Evolutionary conservation across 495 filamentous ascomycete genomes (phyloP).

Genomic region (Trichoderma orchidacearum): DNA sequence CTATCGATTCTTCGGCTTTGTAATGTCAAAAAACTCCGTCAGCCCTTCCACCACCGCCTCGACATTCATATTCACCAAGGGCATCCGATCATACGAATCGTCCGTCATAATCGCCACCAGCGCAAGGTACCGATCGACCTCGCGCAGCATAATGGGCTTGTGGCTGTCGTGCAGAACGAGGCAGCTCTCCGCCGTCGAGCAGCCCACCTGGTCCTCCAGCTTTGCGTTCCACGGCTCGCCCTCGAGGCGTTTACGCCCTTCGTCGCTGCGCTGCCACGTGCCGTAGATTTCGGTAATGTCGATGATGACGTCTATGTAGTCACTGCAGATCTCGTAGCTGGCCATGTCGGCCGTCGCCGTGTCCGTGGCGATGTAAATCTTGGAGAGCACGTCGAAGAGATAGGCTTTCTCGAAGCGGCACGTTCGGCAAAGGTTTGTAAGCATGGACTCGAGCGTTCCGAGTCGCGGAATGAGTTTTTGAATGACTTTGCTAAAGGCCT

Average conservation of each 20-base stretch:
- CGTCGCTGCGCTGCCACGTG: constrained; percentile 42
- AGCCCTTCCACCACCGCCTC: constrained; percentile 39
- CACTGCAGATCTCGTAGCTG: constrained; percentile 93
- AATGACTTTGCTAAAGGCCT: constrained; percentile 95
- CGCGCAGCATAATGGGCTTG: constrained; percentile 68
- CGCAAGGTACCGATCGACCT: constrained; percentile 80
- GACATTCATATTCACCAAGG: constrained; percentile 43
- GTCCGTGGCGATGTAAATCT: constrained; percentile 97
- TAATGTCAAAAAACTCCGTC: constrained; percentile 43
- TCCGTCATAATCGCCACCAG: constrained; percentile 67
- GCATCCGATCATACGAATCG: constrained; percentile 43
- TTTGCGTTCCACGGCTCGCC: constrained; percentile 47
- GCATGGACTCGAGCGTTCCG: constrained; percentile 77
- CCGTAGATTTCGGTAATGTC: constrained; percentile 93
- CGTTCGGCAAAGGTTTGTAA: constrained; percentile 76
- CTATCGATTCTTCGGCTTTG: constrained; percentile 33
- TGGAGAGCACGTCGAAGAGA: constrained; percentile 89
- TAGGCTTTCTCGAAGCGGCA: constrained; percentile 96
- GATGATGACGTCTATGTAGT: constrained; percentile 95
- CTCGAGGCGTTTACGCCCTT: constrained; percentile 40
- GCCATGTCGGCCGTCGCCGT: constrained; percentile 82
- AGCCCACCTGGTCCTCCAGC: constrained; percentile 48
- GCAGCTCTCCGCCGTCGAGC: constrained; percentile 61
- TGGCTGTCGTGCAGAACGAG: constrained; percentile 69
- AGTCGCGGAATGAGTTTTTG: constrained; percentile 93